A percentile compares a stretch with the other conserved stretches of the same genome.
phyloP scores from a whole-genome alignment of 495 filamentous ascomycete genomes.

The Hypoxylon cercidicola region DNA sequence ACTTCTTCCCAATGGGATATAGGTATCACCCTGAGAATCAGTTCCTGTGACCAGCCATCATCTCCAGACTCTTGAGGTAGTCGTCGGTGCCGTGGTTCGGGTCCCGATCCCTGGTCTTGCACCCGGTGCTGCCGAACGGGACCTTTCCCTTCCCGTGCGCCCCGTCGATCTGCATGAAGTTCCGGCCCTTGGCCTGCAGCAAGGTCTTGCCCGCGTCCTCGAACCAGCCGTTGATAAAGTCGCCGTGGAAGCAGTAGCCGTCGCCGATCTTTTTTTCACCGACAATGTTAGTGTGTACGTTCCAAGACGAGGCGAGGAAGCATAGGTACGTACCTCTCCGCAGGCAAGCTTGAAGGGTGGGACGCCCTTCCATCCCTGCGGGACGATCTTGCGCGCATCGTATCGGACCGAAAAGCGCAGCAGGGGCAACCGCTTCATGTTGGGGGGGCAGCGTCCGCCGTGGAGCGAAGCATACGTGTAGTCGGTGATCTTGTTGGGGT shows the following conservation, averaged over 20 bases:
- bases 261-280: slow-evolving; percentile 45
- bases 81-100: slow-evolving; percentile 48
- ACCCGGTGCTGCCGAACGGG: slow-evolving; percentile 39
- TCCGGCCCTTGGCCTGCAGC: slow-evolving; percentile 48
- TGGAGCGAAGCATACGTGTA: slow-evolving; percentile 48
- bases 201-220: slow-evolving; percentile 49
- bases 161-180: slow-evolving; percentile 50
- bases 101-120: slow-evolving; percentile 50
- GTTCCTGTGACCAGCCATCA: slow-evolving; percentile 42
- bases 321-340: slow-evolving; percentile 42
- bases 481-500: slow-evolving; percentile 46
- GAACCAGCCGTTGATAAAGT: slow-evolving; percentile 53
- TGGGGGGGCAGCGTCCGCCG: slow-evolving; percentile 43
- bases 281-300: slow-evolving; percentile 4
- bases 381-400: slow-evolving; percentile 41
- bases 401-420: slow-evolving; percentile 49
- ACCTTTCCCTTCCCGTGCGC: slow-evolving; percentile 48
- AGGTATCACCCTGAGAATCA: slow-evolving; percentile 1
- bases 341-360: slow-evolving; percentile 50
- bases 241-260: slow-evolving; percentile 52
- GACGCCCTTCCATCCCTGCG: slow-evolving; percentile 48
- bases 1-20: too few species aligned
- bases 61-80: slow-evolving; percentile 50
- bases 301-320: neutral
- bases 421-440: slow-evolving; percentile 48